Evolutionary conservation across 2,329 filamentous ascomycete species (phyloP), one percentile per base, ranked within the genome.

Genomic region (Raffaelea deltoideospora): DNA sequence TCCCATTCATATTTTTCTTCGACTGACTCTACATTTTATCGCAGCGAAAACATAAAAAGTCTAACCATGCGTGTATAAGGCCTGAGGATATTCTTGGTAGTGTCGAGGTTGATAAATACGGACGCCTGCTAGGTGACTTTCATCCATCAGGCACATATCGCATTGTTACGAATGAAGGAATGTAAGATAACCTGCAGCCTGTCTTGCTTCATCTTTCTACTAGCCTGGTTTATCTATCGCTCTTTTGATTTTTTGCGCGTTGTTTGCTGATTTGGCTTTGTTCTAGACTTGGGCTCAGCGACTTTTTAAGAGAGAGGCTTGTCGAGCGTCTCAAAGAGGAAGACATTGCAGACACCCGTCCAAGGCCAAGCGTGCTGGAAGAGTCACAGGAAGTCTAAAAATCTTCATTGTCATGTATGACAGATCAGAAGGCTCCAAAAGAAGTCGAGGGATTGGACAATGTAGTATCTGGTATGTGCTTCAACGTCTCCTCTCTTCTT

Each of bases 61-160:
- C 28, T 30, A 30, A 30, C 23, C 23, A 8, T 26, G 8, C 23
- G 13, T 26, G 23, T 8, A 26, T 27, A n/a, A 55, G 53, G 63
- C 75, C 76, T 1, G 76, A 80, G 47, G 76, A 81, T 48, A 81
- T 81, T 27, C 58, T 81, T 37, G 76, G 76, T 27, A 79, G 75
- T 43, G 63, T 80, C 29, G 69, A 79, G 49, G 76, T 80, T 5
- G 63, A 78, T 48, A 62, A 60, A 2, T 44, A 55, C 7, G 76
- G 76, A 1, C 28, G 29, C 2, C 21, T 44, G 6, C 40, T 44
- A 10, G 38, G 43, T 33, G 45, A 43, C 35, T 49, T 48, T 23
- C 47, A 49, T 35, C 31, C 41, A 2, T 48, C 45, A 1, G 47
- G 47, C 10, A 49, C 42, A 14, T 79, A 78, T 50, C 66, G 76